Base-by-base conservation (phyloP, 2,329 filamentous ascomycete species). In the Chalaropsis thielavioides region DNA sequence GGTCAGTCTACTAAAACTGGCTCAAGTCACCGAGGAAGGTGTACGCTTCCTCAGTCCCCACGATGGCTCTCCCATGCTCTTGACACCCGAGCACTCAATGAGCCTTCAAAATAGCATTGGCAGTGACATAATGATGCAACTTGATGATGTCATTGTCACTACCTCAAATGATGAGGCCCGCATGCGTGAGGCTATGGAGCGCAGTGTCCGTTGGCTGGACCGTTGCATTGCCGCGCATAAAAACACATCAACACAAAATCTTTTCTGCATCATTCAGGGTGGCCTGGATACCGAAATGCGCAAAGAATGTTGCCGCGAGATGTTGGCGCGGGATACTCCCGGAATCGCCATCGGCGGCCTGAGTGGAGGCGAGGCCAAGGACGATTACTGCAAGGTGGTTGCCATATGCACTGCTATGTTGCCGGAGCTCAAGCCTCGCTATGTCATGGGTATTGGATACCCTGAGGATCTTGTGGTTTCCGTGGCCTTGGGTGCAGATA, bases 191-290 rank as follows among this genome's bases (percentile, higher is more conserved):
- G 94, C 94, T 61, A 97, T 96, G 92, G 83, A 94, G 72, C 87
- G 94, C 64, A 96, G 90, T 64, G 84, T 99, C 7, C 84, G 95
- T 46, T 99, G 95, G 95, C 81, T 99, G 5, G 95, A 99, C 76
- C 85, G 94, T 64, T 99, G 94, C 75, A 92, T 97, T 49, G 85
- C 85, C 11, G 91, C 92, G 3, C 95, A 99, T 78, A 84, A 86
- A 72, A 88, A 92, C 65, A 89, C 91, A 0, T 81, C 87, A 38
- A 80, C 80, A 1, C 94, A 99, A 74, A 99, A 96, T 71, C 81
- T 99, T 5, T 99, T 99, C 75, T 99, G 95, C 75, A 99, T 99
- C 72, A 96, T 99, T 69, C 94, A 99, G 75, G 94, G 94, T 68
- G 94, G 94, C 0, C 78, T 99, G 8, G 92, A 99, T 74, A 77